phyloP scores from a whole-genome alignment of 164 flowering plant genomes.

The Chimonanthus praecox region DNA sequence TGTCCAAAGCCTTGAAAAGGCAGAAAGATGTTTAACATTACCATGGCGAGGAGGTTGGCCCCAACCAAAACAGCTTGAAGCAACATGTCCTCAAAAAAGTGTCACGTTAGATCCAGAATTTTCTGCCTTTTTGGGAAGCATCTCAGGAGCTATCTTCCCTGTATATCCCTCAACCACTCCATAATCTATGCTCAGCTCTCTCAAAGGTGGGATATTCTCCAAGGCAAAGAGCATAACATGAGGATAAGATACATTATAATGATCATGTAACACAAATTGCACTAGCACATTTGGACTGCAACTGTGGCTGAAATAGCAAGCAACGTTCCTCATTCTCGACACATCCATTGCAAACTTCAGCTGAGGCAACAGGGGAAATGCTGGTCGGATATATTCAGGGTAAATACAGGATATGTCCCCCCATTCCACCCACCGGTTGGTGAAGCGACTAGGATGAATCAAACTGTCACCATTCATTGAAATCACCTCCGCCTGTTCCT shows the following conservation, averaged over 20 bases:
- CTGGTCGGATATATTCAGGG: conserved; percentile 41
- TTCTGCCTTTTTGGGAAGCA: conserved; percentile 6
- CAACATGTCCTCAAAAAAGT: conserved; percentile 16
- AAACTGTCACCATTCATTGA: conserved; percentile 75
- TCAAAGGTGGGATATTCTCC: conserved; percentile 90
- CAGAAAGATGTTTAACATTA: not conserved
- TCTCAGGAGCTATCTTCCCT: conserved; percentile 56
- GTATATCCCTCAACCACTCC: conserved; percentile 64
- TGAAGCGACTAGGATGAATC: conserved; percentile 69
- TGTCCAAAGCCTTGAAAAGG: not conserved
- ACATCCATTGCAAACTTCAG: conserved; percentile 90
- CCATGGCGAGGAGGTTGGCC: conserved; percentile 12
- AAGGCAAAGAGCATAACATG: conserved; percentile 85
- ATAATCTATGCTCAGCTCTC: conserved; percentile 87
- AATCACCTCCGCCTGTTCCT: conserved; percentile 54
- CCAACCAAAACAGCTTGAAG: conserved; percentile 7
- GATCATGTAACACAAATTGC: conserved; percentile 76
- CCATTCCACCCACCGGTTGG: conserved; percentile 73
- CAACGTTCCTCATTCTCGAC: conserved; percentile 77
- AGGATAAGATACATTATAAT: conserved; percentile 60
- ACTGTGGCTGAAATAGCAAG: conserved; percentile 87
- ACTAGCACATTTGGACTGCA: conserved; percentile 74
- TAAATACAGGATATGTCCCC: conserved; percentile 72
- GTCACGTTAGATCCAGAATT: conserved; percentile 14
- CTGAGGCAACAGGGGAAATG: conserved; percentile 54